Conservation (phyloP, 345 rosid species). For the Sapria himalayana region DNA sequence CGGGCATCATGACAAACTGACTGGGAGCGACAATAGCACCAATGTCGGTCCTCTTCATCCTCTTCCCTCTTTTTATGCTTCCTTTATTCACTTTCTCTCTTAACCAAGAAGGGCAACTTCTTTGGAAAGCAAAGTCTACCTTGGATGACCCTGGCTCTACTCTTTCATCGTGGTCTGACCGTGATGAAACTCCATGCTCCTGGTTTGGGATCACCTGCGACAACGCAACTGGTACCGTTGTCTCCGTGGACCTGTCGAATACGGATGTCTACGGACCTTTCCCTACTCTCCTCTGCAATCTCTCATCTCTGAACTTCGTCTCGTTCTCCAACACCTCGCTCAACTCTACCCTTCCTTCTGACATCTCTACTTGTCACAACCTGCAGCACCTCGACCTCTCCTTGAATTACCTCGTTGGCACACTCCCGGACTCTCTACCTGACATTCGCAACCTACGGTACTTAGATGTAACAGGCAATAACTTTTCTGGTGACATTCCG, state of each 20-base stretch:
- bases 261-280: constrained; percentile 49
- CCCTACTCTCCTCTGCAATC: constrained; percentile 51
- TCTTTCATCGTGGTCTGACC: constrained; percentile 41
- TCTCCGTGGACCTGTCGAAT: constrained; percentile 43
- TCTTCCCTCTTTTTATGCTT: constrained; percentile 7
- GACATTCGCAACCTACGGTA: constrained; percentile 28
- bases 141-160: constrained; percentile 35
- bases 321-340: constrained; percentile 44
- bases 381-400: constrained; percentile 60
- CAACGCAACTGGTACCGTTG: constrained; percentile 20
- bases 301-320: constrained; percentile 29
- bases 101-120: constrained; percentile 50
- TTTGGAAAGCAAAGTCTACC: constrained; percentile 22
- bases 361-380: constrained; percentile 32
- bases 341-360: constrained; percentile 38
- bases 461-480: constrained; percentile 66
- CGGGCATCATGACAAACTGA: too few relatives aligned
- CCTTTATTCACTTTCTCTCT: constrained; percentile 13
- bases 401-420: constrained; percentile 60
- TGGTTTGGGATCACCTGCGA: constrained; percentile 44
- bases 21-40: too few relatives aligned
- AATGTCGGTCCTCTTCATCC: constrained; percentile 14
- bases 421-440: constrained; percentile 33
- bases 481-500: constrained; percentile 79
- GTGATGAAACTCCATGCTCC: constrained; percentile 27